Evolutionary conservation across 208 protist species (phyloP), one percentile per base, ranked within the genome.

Genomic region (Naegleria gruberi): DNA sequence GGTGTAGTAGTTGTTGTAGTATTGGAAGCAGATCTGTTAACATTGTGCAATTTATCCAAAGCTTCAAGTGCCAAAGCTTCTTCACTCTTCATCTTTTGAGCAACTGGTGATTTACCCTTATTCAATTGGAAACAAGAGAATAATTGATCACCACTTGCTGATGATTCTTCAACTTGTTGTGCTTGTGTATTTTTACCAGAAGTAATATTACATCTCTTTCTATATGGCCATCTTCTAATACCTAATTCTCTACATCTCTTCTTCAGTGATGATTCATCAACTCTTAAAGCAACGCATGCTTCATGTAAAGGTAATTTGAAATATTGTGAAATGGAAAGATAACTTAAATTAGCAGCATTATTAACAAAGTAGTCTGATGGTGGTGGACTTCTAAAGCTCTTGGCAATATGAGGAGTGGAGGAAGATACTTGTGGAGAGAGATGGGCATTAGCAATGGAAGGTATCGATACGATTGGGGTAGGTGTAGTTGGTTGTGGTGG

Each of bases 161-260:
- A 10, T 65, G 51, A 65, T 23, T 23, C 15, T 65, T 55, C 46
- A 15, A 55, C 8, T 55, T 65, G 51, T 65, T 65, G 30, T 65
- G 15, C 19, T 65, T 65, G 51, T n/a, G n/a, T n/a, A n/a, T n/a
- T n/a, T n/a, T 19, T 65, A 23, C 30, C 30, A 23, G 51, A 65
- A 30, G 15, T 65, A 19, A 23, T 23, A 65, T 30, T 65, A 19
- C n/a, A 7, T 44, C 77, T 41, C 40, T 83, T 83, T 83, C 77
- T 83, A 26, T 83, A 83, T 23, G 77, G 77, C 77, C 77, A 83
- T 83, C 77, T 83, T 77, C 30, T 44, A 43, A 83, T 83, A 83
- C 77, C 77, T 5, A 83, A 23, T 83, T 83, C 40, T 83, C 77
- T 43, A 44, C 77, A 83, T 83, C 77, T 83, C 15, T 44, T 83